Evolutionary conservation across 192 early-diverging fungal genomes (phyloP), one percentile per base, ranked within the genome.

Genomic region (Obelidium mucronatum): DNA sequence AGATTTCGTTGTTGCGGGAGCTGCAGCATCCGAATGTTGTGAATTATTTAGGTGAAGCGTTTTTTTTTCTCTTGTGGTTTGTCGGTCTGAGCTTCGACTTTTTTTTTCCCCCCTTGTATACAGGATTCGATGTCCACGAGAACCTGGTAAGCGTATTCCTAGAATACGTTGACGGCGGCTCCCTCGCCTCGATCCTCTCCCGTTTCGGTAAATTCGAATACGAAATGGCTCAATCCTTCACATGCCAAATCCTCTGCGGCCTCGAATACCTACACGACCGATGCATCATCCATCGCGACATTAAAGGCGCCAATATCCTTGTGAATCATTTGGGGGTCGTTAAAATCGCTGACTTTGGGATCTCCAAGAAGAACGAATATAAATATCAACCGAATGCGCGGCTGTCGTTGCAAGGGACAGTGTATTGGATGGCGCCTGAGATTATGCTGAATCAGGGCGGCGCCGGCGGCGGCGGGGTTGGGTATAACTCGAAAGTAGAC

Each of bases 381-480:
- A 76, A 81, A 55, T 88, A 86, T 65, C 79, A 79, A 24, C 42
- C 70, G 31, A 86, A 82, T 73, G 75, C 84, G 0, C 79, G 75
- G 33, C 83, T 89, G 67, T 97, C 96, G 52, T 79, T 98, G 67
- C 95, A 98, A 85, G 98, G 98, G 1, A 95, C 95, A 0, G 91
- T 98, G 34, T 95, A 94, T 81, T 99, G 97, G 98, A 98, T 98
- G 96, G 97, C 98, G n/a, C 98, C 97, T 28, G 98, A 98, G 82
- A 95, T 98, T 4, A 93, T 97, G 60, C 93, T 94, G 79, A 92
- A 94, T 80, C 94, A 93, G 2, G 91, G 93, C 39, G n/a, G n/a
- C n/a, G n/a, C n/a, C n/a, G n/a, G n/a, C n/a, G n/a, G n/a, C n/a
- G n/a, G n/a, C n/a, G 40, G 35, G 37, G 63, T n/a, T 48, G 74